Base-by-base conservation (phyloP, 192 early-diverging fungal genomes). In the Coemansia sp. region DNA sequence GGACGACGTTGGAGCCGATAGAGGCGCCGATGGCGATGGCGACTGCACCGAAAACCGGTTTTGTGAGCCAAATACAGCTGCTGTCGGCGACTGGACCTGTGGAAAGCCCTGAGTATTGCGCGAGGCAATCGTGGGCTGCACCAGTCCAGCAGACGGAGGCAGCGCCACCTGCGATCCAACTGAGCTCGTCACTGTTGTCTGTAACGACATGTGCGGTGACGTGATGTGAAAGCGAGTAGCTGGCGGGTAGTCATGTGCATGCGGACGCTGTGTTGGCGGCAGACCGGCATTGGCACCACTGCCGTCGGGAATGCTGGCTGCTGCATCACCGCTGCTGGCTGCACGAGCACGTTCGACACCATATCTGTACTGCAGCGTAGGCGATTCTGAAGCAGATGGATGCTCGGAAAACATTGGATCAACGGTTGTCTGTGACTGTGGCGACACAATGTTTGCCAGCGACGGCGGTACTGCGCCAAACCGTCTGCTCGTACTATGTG, bases 381-480 rank as follows among this genome's bases (percentile, higher is more conserved):
- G 68, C 3, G 68, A 59, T 21, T 19, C 68, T 4, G 56, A 59
- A 21, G 54, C 36, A 21, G 36, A 36, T 7, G 60, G 28, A 0
- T 28, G 23, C 38, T 44, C 42, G 6, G 17, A 23, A 15, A 47
- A 10, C 31, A 44, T 10, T 5, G 52, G 31, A 15, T 69, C 68
- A 34, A 34, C 31, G n/a, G 55, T 19, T 28, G 40, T 5, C 36
- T 52, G 58, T 44, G 15, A 23, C 44, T 49, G 52, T 52, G 50
- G 63, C 22, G 65, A 49, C 36, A 71, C 61, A 26, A 76, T 71
- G 22, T 64, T 76, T n/a, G 74, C 64, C 17, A 71, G 50, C 7
- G 69, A 64, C n/a, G 68, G 74, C 34, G 61, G 67, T 4, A 76
- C 55, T 1, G 63, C 47, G n/a, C 52, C 42, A 54, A 46, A 38